Base-by-base conservation (phyloP, 2,329 filamentous ascomycete species). In the Fonsecaea pedrosoi region DNA sequence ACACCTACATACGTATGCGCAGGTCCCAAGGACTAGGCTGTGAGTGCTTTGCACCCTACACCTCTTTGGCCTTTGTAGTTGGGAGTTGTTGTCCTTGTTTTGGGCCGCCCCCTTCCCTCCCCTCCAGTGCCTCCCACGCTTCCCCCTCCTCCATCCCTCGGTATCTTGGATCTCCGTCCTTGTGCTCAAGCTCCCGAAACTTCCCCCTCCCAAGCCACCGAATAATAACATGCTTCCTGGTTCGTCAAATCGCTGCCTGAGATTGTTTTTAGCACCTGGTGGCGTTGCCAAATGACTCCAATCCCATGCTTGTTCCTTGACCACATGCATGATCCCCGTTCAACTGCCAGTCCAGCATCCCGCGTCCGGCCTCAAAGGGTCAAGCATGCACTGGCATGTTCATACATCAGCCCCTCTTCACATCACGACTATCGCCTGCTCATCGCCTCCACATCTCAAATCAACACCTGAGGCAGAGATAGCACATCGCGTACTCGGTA, bases 221-320 rank as follows among this genome's bases (percentile, higher is more conserved):
- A 21, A 61, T 61, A 21, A 61, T 61, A 48, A 61, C 59, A 53
- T 61, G 42, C 59, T 61, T 54, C n/a, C 4, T n/a, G 15, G 58
- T n/a, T 30, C 42, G 18, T 32, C 60, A 35, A 61, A 48, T 42
- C 56, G 30, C 58, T 60, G 30, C 37, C 50, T 60, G 58, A 25
- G 58, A 60, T 60, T 37, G 34, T 35, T 30, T 61, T 61, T 61
- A 61, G 59, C 59, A 61, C 32, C 59, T 34, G 58, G 42, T 54
- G 48, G 58, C 40, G 60, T 37, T 50, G 60, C 45, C 9, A 37
- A 18, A 50, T 65, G 38, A 65, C 40, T 58, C 62, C 65, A 67
- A 67, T 67, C 65, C 40, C 42, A 10, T 32, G 53, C 42, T 35
- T 60, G 66, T 68, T 45, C 59, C 66, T 65, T 37, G 54, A 1